A percentile compares a stretch with the other conserved stretches of the same genome.
Evolutionary conservation across 2,329 filamentous ascomycete genomes (phyloP).

Genomic region (Monosporascus sp.): DNA sequence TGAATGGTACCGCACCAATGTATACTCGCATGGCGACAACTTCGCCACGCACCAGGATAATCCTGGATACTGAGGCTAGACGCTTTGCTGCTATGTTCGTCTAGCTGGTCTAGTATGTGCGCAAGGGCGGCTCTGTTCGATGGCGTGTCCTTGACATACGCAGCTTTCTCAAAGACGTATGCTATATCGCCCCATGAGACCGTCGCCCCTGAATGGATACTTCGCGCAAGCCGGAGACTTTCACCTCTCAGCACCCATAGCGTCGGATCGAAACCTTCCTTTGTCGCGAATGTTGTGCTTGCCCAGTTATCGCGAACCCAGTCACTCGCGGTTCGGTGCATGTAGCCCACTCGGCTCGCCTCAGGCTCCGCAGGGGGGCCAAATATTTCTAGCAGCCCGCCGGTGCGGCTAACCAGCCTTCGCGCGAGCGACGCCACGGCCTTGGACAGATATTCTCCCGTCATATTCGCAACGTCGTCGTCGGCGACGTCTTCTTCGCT

Average conservation of each 20-base stretch:
- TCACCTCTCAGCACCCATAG: conserved; percentile 1
- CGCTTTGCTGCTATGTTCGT: neutral
- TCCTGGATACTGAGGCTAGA: no score
- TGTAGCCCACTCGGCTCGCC: conserved; percentile 1
- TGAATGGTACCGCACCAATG: neutral
- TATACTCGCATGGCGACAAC: no score
- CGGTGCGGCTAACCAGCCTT: conserved; percentile 7
- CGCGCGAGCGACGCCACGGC: neutral
- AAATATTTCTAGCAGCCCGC: conserved; percentile 6
- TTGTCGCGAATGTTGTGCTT: neutral
- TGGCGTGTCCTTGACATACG: neutral
- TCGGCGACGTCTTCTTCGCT: neutral
- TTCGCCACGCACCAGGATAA: no score
- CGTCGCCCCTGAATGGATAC: neutral
- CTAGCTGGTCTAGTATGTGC: neutral
- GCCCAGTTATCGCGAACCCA: conserved; percentile 4
- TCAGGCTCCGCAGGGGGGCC: neutral
- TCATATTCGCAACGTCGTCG: neutral
- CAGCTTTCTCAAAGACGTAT: neutral
- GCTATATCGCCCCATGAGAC: neutral
- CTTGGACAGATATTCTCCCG: neutral
- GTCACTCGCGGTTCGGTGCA: conserved; percentile 9
- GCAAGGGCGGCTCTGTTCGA: neutral
- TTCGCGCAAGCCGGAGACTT: neutral
- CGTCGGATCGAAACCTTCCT: neutral